A percentile compares a stretch with the other conserved stretches of the same genome.
Conservation (phyloP, 306 rosid species). For the Rosa lucieae region DNA sequence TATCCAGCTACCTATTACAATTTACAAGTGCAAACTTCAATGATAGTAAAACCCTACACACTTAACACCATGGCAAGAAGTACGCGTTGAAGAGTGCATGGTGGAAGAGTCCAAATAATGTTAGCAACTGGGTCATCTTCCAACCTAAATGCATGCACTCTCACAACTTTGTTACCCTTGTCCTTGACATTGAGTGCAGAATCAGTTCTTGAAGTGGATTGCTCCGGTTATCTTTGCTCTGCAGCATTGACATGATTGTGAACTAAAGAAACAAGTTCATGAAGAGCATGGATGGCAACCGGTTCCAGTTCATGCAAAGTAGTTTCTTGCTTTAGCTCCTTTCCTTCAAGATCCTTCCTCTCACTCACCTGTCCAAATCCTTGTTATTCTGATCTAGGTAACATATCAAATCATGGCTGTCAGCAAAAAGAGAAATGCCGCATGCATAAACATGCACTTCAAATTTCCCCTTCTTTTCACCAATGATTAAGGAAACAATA, state of each 20-base stretch:
- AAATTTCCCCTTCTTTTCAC: constrained; percentile 15
- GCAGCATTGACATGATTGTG: constrained; percentile 48
- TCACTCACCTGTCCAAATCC: constrained; percentile 37
- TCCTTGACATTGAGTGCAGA: constrained; percentile 37
- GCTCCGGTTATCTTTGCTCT: constrained; percentile 39
- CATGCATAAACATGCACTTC: neutral
- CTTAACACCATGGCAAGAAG: constrained; percentile 87
- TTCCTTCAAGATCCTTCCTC: constrained; percentile 46
- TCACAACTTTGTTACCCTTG: constrained; percentile 35
- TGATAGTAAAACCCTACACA: constrained; percentile 20
- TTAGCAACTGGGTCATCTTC: constrained; percentile 75
- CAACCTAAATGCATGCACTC: constrained; percentile 30
- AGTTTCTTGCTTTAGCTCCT: constrained; percentile 34
- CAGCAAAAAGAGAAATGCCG: constrained; percentile 1
- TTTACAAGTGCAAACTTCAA: constrained; percentile 21
- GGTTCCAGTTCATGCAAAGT: constrained; percentile 62
- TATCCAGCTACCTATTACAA: constrained; percentile 2
- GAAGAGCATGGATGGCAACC: constrained; percentile 65
- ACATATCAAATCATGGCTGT: constrained; percentile 37
- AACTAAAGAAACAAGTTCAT: constrained; percentile 76
- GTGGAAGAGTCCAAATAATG: constrained; percentile 55
- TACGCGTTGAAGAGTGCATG: constrained; percentile 59
- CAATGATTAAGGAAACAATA: neutral
- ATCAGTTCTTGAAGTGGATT: constrained; percentile 47
- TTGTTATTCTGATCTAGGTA: constrained; percentile 45